phyloP scores from a whole-genome alignment of 805 yeast species.

The Starmerella khaoyaiensis region DNA sequence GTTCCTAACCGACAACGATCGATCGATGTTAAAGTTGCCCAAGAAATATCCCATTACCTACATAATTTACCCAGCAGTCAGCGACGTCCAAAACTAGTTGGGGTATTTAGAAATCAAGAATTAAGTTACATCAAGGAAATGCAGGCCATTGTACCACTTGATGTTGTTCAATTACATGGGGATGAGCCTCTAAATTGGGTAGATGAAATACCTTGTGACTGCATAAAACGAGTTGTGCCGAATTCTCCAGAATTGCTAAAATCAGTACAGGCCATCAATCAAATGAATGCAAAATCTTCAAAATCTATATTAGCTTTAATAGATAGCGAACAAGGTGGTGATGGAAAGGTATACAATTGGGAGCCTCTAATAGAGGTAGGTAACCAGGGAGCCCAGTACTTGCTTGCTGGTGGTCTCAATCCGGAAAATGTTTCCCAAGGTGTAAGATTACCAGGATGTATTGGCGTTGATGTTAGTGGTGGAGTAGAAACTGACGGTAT shows the following conservation, averaged over 20 bases:
- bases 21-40: slow-evolving; percentile 37
- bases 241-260: slow-evolving; percentile 31
- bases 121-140: slow-evolving; percentile 43
- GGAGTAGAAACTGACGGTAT: slow-evolving; percentile 74
- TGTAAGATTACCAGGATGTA: slow-evolving; percentile 39
- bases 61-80: slow-evolving; percentile 11
- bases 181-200: slow-evolving; percentile 43
- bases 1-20: slow-evolving; percentile 77
- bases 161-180: slow-evolving; percentile 84
- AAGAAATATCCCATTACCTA: slow-evolving; percentile 32
- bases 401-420: slow-evolving; percentile 83
- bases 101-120: slow-evolving; percentile 79
- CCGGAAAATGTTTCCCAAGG: slow-evolving; percentile 61
- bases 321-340: slow-evolving; percentile 88
- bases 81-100: slow-evolving; percentile 41
- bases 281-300: slow-evolving; percentile 19
- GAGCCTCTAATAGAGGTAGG: slow-evolving; percentile 23
- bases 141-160: slow-evolving; percentile 39
- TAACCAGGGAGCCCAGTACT: slow-evolving; percentile 30
- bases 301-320: slow-evolving; percentile 38
- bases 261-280: slow-evolving; percentile 12
- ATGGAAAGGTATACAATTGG: slow-evolving; percentile 78
- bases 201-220: slow-evolving; percentile 36
- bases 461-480: slow-evolving; percentile 89
- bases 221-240: slow-evolving; percentile 63